A percentile compares a stretch with the other conserved stretches of the same genome.
Evolutionary conservation across 164 flowering plant species (phyloP).

Genomic region (Aristolochia fimbriata): DNA sequence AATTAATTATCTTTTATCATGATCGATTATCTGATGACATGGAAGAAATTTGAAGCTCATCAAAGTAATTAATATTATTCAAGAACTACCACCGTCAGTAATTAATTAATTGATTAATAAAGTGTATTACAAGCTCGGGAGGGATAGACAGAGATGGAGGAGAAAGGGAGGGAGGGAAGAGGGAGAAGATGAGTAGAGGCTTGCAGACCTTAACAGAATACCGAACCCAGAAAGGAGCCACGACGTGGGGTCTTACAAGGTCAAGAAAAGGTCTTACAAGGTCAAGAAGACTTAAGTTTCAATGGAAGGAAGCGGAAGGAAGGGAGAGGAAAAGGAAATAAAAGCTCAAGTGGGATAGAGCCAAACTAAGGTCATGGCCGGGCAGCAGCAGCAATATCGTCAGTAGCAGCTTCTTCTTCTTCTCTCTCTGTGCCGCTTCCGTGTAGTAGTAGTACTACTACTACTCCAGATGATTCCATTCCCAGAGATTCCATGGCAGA

Average conservation of each 20-base stretch:
- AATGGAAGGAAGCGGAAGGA: constrained; percentile 1
- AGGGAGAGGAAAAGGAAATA: background rate
- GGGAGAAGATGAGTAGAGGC: constrained; percentile 1
- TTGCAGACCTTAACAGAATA: background rate
- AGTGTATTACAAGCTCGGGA: constrained; percentile 60
- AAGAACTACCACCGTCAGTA: too few species aligned
- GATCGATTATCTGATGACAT: too few species aligned
- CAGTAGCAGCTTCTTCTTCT: too few species aligned
- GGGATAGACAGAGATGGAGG: constrained; percentile 81
- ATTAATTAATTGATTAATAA: too few species aligned
- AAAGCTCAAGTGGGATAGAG: constrained; percentile 89
- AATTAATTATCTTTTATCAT: too few species aligned
- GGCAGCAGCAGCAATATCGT: too few species aligned
- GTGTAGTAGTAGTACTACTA: too few species aligned
- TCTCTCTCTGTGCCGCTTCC: background rate
- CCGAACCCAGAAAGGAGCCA: constrained; percentile 1
- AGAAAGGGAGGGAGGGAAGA: constrained; percentile 27
- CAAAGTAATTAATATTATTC: too few species aligned
- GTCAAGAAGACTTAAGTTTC: constrained; percentile 48
- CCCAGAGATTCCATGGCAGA: background rate
- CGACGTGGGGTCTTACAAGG: constrained; percentile 71
- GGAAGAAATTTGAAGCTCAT: background rate
- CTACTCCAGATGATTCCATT: background rate
- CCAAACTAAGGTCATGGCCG: constrained; percentile 19
- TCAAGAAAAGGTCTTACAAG: constrained; percentile 96